Evolutionary conservation across 1,284 basidiomycete genomes (phyloP), one percentile per base, ranked within the genome.

Genomic region (Stereum hirsutum): DNA sequence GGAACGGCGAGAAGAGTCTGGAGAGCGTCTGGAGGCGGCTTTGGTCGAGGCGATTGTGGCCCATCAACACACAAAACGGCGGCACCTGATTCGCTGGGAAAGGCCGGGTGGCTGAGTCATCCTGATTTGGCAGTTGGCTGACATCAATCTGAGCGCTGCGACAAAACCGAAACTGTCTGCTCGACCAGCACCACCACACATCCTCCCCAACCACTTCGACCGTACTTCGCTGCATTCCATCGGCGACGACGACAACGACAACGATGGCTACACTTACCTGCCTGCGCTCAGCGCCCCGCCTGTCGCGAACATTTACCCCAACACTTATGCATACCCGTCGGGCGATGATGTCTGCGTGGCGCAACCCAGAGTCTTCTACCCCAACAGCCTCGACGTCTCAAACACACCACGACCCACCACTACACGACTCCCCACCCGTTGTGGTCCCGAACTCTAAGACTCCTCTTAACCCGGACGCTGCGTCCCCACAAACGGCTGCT

Each of bases 401-500:
- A 31, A 50, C 52, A 30, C 55, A 49, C 28, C 52, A 53, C 21
- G 51, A 55, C 38, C 52, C 65, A n/a, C 51, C 59, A 10, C 55
- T 72, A 2, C 57, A 69, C 4, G 70, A 75, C 49, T 58, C 78
- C 10, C 70, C 74, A 2, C 72, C 78, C 14, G 61, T 71, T 26
- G 68, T 74, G 36, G 60, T 74, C 15, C 75, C 78, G 17, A 51
- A 52, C 0, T 59, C 66, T 12, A 62, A 69, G 6, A 59, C 64
- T 26, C 57, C 66, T 33, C 60, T 81, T 19, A 74, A 75, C 4
- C 58, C 72, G 8, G 73, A 85, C 52, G 74, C 79, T 3, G 68
- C 77, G 15, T 76, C 82, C 20, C 81, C 83, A 0, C 81, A 87
- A 54, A 69, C 72, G 23, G 82, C 74, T 6, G 84, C 81, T 10